phyloP scores from a whole-genome alignment of 371 early-diverging fungal genomes.

The Gilbertella persicaria region DNA sequence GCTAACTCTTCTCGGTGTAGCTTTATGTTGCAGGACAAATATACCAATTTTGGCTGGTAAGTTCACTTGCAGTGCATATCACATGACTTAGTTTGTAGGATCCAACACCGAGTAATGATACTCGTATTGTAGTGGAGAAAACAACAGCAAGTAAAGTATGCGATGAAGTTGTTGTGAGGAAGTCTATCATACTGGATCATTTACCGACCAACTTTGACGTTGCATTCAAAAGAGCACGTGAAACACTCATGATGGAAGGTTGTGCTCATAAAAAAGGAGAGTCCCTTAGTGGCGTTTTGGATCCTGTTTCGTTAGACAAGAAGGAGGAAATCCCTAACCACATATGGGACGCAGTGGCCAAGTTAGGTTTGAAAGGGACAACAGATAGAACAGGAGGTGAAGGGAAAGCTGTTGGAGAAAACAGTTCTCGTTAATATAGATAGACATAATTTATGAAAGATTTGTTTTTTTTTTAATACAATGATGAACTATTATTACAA shows the following conservation, averaged over 20 bases:
- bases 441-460: not conserved
- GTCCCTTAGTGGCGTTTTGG: conserved; percentile 20
- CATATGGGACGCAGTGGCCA: conserved; percentile 11
- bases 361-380: conserved; percentile 20
- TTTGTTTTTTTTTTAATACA: conserved; percentile 3
- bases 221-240: conserved; percentile 43
- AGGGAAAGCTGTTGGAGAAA: conserved; percentile 3
- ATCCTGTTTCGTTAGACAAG: conserved; percentile 4
- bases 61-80: no score
- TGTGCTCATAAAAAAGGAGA: not conserved
- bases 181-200: conserved; percentile 50
- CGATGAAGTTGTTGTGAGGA: conserved; percentile 41
- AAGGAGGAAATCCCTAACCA: not conserved
- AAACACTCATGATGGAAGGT: conserved; percentile 40
- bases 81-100: conserved; percentile 26
- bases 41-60: conserved; percentile 54
- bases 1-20: no score
- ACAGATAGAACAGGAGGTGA: conserved; percentile 20
- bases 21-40: conserved; percentile 51
- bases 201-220: conserved; percentile 52
- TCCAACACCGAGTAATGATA: conserved; percentile 46
- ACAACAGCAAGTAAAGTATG: conserved; percentile 39
- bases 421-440: conserved; percentile 6
- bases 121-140: conserved; percentile 48
- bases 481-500: not conserved